Evolutionary conservation across 75 land plant genomes (phyloP).

Genomic region (Pseudotsuga menziesii): DNA sequence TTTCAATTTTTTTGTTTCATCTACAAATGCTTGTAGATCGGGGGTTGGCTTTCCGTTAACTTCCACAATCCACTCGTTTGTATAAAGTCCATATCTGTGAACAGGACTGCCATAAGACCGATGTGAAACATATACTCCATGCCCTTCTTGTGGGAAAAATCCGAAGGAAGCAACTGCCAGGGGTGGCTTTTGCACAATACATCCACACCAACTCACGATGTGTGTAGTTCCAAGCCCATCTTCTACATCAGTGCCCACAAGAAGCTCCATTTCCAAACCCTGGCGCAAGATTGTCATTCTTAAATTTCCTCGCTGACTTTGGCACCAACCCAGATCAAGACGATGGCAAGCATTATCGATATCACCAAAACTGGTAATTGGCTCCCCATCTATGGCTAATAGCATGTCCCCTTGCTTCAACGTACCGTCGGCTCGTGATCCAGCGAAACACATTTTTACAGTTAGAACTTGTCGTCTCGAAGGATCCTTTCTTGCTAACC

Average conservation of each 20-base stretch:
- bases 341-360: constrained; percentile 70
- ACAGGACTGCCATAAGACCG: constrained; percentile 98
- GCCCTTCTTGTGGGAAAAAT: too few species aligned
- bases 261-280: constrained; percentile 63
- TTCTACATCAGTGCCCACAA: constrained; percentile 84
- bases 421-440: constrained; percentile 62
- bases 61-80: too few species aligned
- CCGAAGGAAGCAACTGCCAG: too few species aligned
- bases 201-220: constrained; percentile 88
- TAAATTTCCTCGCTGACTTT: too few species aligned
- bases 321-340: constrained; percentile 19
- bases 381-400: constrained; percentile 68
- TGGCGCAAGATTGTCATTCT: too few species aligned
- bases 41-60: constrained; percentile 84
- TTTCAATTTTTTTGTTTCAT: constrained; percentile 67
- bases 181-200: too few species aligned
- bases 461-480: constrained; percentile 72
- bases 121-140: too few species aligned
- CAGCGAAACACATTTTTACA: constrained; percentile 85
- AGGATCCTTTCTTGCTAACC: constrained; percentile 77
- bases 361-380: constrained; percentile 77
- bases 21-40: constrained; percentile 70
- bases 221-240: constrained; percentile 86
- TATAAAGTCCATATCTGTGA: constrained; percentile 89
- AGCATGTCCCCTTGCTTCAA: constrained; percentile 89